A percentile compares a stretch with the other conserved stretches of the same genome.
phyloP scores from a whole-genome alignment of 78 protist genomes.

The Monosiga brevicollis region DNA sequence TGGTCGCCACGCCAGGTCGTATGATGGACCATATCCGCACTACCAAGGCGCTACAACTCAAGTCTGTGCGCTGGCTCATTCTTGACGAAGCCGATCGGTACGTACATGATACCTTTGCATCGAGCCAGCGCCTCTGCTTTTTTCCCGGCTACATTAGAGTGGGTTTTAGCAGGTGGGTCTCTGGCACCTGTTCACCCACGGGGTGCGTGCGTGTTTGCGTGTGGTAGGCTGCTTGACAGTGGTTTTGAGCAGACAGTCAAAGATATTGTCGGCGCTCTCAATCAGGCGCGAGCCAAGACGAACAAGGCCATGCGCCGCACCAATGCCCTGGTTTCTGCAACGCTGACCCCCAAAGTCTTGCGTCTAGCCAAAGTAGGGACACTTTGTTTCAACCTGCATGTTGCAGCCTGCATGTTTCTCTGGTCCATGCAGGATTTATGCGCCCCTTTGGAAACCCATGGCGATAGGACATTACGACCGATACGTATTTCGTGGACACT shows the following conservation, averaged over 20 bases:
- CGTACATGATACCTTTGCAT: neutral
- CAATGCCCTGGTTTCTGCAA: neutral
- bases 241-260: neutral
- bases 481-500: too few species aligned
- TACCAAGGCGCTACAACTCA: slow-evolving; percentile 10
- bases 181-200: neutral
- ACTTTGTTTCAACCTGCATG: too few species aligned
- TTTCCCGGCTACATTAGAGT: neutral
- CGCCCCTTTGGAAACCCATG: too few species aligned
- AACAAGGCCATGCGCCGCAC: neutral
- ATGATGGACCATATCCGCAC: slow-evolving; percentile 48
- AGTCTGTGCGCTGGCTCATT: slow-evolving; percentile 12
- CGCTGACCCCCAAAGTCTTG: neutral
- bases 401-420: too few species aligned
- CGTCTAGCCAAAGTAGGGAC: neutral
- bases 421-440: too few species aligned
- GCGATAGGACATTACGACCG: too few species aligned
- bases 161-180: too few species aligned
- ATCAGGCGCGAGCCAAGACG: neutral
- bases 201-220: neutral
- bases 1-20: slow-evolving; percentile 67
- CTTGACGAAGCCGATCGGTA: slow-evolving; percentile 75
- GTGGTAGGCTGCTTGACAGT: neutral
- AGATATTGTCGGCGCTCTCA: neutral
- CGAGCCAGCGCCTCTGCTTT: neutral